Base-by-base conservation (phyloP, 306 rosid genomes). In the Vigna radiata region DNA sequence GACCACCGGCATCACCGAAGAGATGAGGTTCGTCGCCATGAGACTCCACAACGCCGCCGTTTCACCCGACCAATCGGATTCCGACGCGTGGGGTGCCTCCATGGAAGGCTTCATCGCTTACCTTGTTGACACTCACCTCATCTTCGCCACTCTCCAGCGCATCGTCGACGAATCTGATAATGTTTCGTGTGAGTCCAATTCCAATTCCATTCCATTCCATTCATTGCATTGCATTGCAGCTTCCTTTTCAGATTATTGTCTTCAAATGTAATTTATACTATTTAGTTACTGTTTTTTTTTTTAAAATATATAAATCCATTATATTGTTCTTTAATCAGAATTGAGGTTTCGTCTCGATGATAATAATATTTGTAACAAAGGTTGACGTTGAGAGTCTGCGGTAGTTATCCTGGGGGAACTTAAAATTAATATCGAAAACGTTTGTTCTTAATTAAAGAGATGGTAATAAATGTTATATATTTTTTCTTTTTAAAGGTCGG, bases 11-110 rank as follows among this genome's bases (percentile, higher is more conserved):
- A 92, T 95, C 78, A 88, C 97, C 5, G 94, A 95, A 86, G 99
- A 92, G 84, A 84, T 95, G 96, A 84, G 97, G 81, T 92, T 95
- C 85, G 90, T 95, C 5, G 97, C 97, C 55, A 95, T 95, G 98
- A 86, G 85, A 72, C 97, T 95, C 72, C 97, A 85, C 14, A 87
- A 87, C 70, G 81, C 77, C 66, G 73, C 19, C 39, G 4, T 13
- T 7, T 14, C 68, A 7, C 12, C 36, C 36, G 44, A 67, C 18
- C 74, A 29, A 12, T 1, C 53, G 3, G 39, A 16, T 11, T 49
- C 39, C 16, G 83, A 71, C 75, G 69, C 84, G 46, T 95, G 97
- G 97, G 75, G 55, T 53, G 94, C 99, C 7, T 85, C 86, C 66
- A 25, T 87, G 78, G 81, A 89, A 53, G 96, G 98, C 3, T 92